phyloP scores from a whole-genome alignment of 2,329 filamentous ascomycete genomes.

The Tolypocladium nubicola region DNA sequence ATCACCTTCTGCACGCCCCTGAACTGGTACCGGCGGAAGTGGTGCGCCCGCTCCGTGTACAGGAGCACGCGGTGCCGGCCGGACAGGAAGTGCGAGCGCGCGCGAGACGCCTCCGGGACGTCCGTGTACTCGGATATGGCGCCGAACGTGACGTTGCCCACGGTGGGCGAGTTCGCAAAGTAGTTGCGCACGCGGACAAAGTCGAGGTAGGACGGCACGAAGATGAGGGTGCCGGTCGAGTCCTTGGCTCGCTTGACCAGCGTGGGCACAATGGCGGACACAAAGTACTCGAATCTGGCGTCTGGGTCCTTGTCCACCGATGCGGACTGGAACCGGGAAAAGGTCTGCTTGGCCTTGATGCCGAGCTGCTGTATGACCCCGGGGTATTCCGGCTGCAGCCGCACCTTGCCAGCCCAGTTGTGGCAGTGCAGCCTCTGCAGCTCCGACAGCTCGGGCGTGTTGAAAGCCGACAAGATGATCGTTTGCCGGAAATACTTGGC shows the following conservation, averaged over 20 bases:
- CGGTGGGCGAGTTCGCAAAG: conserved; percentile 61
- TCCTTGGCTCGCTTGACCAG: conserved; percentile 59
- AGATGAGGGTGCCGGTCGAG: conserved; percentile 64
- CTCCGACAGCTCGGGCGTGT: conserved; percentile 79
- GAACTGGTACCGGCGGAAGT: conserved; percentile 82
- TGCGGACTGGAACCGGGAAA: conserved; percentile 70
- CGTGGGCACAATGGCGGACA: conserved; percentile 64
- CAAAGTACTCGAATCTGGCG: conserved; percentile 84
- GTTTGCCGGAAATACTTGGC: conserved; percentile 77
- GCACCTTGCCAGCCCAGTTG: conserved; percentile 72
- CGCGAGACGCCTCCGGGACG: conserved; percentile 66
- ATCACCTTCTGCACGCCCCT: conserved; percentile 75
- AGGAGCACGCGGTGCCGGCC: conserved; percentile 75
- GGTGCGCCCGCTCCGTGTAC: conserved; percentile 93
- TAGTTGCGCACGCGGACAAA: conserved; percentile 91
- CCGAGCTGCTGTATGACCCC: conserved; percentile 66
- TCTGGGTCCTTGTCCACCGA: conserved; percentile 71
- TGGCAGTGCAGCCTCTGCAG: conserved; percentile 66
- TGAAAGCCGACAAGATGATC: conserved; percentile 68
- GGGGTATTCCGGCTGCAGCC: conserved; percentile 57
- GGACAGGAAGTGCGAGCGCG: conserved; percentile 75
- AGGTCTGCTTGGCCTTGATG: conserved; percentile 72
- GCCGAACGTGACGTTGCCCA: conserved; percentile 50
- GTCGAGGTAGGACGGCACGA: conserved; percentile 88
- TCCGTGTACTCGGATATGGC: conserved; percentile 83